Conservation (phyloP, 2,329 filamentous ascomycete species). For the Fusarium heterosporum region DNA sequence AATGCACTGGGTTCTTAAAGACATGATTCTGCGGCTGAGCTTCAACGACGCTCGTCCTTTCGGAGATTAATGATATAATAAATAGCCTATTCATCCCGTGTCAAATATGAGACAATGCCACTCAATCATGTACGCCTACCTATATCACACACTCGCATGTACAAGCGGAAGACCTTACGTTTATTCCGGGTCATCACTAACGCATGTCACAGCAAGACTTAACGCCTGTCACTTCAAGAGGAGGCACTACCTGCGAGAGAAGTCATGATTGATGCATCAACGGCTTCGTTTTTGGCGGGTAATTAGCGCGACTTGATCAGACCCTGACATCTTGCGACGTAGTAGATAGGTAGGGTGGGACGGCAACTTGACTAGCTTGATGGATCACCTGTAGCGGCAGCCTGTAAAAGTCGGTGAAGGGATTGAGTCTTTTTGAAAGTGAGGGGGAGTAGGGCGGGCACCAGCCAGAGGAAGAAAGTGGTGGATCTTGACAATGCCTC, state of each 20-base stretch:
- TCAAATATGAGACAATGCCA: not conserved
- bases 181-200: not conserved
- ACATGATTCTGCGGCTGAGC: not conserved
- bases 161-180: not conserved
- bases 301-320: slow-evolving; percentile 37
- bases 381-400: slow-evolving; percentile 43
- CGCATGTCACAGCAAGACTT: not conserved
- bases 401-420: slow-evolving; percentile 51
- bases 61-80: too few species aligned
- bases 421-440: slow-evolving; percentile 30
- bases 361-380: slow-evolving; percentile 38
- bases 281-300: slow-evolving; percentile 25
- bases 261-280: slow-evolving; percentile 35
- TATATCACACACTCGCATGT: not conserved
- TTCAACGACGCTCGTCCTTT: not conserved
- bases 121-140: not conserved
- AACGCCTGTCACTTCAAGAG: not conserved
- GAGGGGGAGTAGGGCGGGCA: slow-evolving; percentile 41
- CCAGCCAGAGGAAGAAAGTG: slow-evolving; percentile 38
- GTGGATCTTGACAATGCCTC: slow-evolving; percentile 34
- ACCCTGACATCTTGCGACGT: slow-evolving; percentile 45
- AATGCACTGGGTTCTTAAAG: not conserved
- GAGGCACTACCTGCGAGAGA: slow-evolving; percentile 7
- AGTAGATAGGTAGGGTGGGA: slow-evolving; percentile 35
- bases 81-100: not conserved